Evolutionary conservation across 345 rosid species (phyloP).

Genomic region (Clausena lansium): DNA sequence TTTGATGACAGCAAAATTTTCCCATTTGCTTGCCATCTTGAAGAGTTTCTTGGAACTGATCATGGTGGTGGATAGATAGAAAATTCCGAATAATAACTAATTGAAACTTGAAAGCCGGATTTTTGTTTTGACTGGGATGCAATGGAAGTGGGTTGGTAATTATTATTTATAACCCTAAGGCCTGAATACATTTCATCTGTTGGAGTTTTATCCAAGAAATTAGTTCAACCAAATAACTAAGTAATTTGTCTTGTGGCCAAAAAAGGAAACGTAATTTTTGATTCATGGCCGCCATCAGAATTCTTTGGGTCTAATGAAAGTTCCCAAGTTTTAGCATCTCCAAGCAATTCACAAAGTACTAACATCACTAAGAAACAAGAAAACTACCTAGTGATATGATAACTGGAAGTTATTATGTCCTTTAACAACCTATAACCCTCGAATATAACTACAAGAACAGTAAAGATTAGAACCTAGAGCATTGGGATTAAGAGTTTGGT

Average conservation of each 20-base stretch:
- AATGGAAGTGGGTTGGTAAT: neutral
- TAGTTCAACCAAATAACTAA: neutral
- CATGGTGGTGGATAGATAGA: neutral
- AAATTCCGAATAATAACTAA: neutral
- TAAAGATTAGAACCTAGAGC: conserved; percentile 1
- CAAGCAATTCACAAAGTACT: neutral
- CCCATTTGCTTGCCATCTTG: neutral
- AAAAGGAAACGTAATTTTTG: neutral
- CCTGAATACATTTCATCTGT: neutral
- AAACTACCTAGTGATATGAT: neutral
- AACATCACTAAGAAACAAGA: neutral
- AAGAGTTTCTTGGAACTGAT: neutral
- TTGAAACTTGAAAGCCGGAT: neutral
- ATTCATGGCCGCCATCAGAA: neutral
- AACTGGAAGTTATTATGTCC: neutral
- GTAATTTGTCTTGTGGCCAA: neutral
- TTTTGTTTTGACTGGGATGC: neutral
- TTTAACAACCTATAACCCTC: neutral
- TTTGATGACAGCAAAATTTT: neutral
- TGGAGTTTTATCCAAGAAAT: neutral
- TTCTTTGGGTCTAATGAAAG: neutral
- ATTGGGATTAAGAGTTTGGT: neutral
- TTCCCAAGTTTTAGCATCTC: neutral
- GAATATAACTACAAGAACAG: neutral
- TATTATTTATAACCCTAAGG: neutral